Conservation (phyloP, 768 basidiomycete species). For the Agaricus sinodeliciosus region DNA sequence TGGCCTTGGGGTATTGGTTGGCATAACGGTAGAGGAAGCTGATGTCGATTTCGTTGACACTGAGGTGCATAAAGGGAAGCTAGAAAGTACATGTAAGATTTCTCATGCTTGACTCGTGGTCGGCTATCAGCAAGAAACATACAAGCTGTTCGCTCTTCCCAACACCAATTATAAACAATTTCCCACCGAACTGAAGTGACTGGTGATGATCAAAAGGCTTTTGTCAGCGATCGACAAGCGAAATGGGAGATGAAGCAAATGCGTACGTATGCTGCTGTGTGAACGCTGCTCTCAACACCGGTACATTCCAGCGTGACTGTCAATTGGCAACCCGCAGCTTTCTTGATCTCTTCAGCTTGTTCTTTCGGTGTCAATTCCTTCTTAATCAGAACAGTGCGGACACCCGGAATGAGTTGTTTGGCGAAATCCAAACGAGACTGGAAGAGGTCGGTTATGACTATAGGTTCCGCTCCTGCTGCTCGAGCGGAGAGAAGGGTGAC, state of each 20-base stretch:
- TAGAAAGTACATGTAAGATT: slow-evolving; percentile 14
- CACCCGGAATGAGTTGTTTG: slow-evolving; percentile 51
- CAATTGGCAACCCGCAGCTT: slow-evolving; percentile 40
- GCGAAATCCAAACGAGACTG: slow-evolving; percentile 63
- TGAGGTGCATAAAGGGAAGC: slow-evolving; percentile 73
- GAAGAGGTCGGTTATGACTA: slow-evolving; percentile 64
- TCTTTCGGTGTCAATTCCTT: slow-evolving; percentile 39
- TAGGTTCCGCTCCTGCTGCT: slow-evolving; percentile 64
- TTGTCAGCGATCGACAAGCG: not conserved
- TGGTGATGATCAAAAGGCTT: slow-evolving; percentile 16
- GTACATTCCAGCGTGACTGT: slow-evolving; percentile 58
- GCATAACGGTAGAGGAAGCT: slow-evolving; percentile 66
- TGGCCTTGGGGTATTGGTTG: slow-evolving; percentile 79
- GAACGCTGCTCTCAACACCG: slow-evolving; percentile 56
- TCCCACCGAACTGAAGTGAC: slow-evolving; percentile 61
- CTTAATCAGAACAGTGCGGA: slow-evolving; percentile 49
- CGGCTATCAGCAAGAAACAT: slow-evolving; percentile 13
- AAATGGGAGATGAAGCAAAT: not conserved
- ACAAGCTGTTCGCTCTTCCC: slow-evolving; percentile 58
- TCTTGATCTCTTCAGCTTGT: slow-evolving; percentile 46
- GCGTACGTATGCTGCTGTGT: slow-evolving; percentile 50
- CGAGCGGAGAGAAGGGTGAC: slow-evolving; percentile 55
- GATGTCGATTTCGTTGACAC: slow-evolving; percentile 64
- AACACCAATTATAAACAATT: slow-evolving; percentile 67
- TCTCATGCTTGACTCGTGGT: not conserved